Percentiles rank a stretch among this genome's conserved stretches.
Conservation (phyloP, 768 basidiomycete species). For the Collybia nuda region DNA sequence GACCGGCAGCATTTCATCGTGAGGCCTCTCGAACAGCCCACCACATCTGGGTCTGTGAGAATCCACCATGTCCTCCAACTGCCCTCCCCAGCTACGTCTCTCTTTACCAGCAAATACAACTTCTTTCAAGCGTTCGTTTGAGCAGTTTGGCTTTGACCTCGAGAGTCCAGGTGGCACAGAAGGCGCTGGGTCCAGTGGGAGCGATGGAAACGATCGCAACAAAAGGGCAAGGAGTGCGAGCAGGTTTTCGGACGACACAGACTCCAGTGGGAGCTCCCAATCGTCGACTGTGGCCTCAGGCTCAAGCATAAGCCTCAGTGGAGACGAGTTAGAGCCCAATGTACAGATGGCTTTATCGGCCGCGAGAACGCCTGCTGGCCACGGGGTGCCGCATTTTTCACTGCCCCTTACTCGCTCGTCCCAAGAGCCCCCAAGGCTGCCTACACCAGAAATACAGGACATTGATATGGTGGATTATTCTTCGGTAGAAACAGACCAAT, state of each 20-base stretch:
- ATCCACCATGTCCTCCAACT: constrained; percentile 38
- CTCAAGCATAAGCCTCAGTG: constrained; percentile 17
- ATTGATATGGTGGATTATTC: constrained; percentile 50
- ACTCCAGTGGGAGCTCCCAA: constrained; percentile 31
- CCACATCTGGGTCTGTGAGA: constrained; percentile 9
- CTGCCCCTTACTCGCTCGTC: constrained; percentile 13
- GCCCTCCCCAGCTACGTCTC: constrained; percentile 54
- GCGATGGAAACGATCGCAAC: constrained; percentile 48
- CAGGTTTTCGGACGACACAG: constrained; percentile 38
- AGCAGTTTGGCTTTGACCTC: constrained; percentile 57
- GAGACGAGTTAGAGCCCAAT: constrained; percentile 3
- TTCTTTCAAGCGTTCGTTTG: constrained; percentile 62
- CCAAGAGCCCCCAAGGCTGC: constrained; percentile 35
- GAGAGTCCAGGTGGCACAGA: constrained; percentile 38
- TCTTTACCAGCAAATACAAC: constrained; percentile 48
- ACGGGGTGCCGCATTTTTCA: constrained; percentile 17
- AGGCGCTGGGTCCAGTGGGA: constrained; percentile 24
- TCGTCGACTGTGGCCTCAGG: constrained; percentile 33
- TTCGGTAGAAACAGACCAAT: constrained; percentile 10
- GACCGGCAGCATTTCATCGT: constrained; percentile 1
- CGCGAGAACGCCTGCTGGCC: constrained; percentile 10
- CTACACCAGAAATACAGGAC: constrained; percentile 48
- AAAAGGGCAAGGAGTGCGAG: constrained; percentile 59
- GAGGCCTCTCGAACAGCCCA: neutral
- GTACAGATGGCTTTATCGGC: constrained; percentile 8